Evolutionary conservation across 495 filamentous ascomycete genomes (phyloP), one percentile per base, ranked within the genome.

Genomic region (Hypoxylon lienhwacheense): DNA sequence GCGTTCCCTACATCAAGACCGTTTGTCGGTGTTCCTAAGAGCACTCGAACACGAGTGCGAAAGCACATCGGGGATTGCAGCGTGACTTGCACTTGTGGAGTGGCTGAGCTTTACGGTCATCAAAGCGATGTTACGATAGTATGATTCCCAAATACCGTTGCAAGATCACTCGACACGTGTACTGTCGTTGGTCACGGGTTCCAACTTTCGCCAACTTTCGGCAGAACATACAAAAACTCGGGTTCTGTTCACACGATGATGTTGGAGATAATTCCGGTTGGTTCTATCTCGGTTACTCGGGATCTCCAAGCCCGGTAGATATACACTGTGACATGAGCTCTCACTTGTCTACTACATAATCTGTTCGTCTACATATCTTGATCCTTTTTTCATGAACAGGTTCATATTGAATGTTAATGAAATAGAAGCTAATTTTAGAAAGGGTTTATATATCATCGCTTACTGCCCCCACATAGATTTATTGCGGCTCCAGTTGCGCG

Each of bases 1-100:
- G 51, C 59, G 8, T 63, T 65, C 39, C 47, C 59, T 17, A 63
- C 65, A 7, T 67, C 65, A 36, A 54, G 65, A 11, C 65, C 65
- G 15, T 61, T 67, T 35, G 48, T 65, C 26, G 65, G 65, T 25
- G 41, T 65, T 17, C 58, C 47, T 7, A 65, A 65, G 29, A 31
- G 33, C 35, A 36, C 26, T 17, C 47, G 54, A 25, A 51, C 55
- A 33, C 55, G 55, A 15, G 29, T 55, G 7, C 61, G 55, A 25
- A 63, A 49, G 33, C 65, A 67, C 49, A 60, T 65, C 24, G 65
- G 58, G 5, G 61, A 62, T 31, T 67, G 61, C 16, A 44, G 41
- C 20, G 47, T 47, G 20, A 28, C 43, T 12, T 67, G 65, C 45
- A 57, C 42, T 7, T 67, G 61, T 22, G 61, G 61, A 20, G 29